These are phyloP conservation scores for Aristolochia fimbriata DNA, from an alignment of 164 flowering plant species.

Conservation along the genomic window DNA sequence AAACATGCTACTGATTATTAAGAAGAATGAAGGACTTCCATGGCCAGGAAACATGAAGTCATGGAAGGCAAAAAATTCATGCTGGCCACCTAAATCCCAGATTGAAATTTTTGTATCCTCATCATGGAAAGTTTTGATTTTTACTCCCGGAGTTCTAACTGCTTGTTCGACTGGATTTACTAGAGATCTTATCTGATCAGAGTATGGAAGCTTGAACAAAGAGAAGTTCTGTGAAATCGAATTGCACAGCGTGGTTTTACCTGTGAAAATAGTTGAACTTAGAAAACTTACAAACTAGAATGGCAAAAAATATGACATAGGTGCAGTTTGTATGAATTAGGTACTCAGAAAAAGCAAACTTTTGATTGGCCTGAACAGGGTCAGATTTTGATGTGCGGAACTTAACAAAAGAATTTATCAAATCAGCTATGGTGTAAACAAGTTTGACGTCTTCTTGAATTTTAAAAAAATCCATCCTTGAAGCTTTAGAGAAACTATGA, in stretches of 20 bases:
- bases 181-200: constrained; percentile 68
- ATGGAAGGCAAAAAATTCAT: constrained; percentile 67
- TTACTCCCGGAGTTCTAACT: constrained; percentile 61
- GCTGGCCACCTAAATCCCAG: constrained; percentile 91
- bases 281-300: neutral
- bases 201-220: constrained; percentile 60
- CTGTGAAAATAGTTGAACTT: constrained; percentile 24
- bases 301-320: neutral
- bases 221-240: constrained; percentile 61
- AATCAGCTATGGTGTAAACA: too few relatives aligned
- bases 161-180: constrained; percentile 85
- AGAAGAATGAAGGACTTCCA: constrained; percentile 76
- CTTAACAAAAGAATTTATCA: too few relatives aligned
- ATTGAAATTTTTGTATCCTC: constrained; percentile 75
- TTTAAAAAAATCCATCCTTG: too few relatives aligned
- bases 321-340: neutral
- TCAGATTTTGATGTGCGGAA: too few relatives aligned
- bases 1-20: constrained; percentile 61
- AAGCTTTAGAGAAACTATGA: too few relatives aligned
- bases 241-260: constrained; percentile 67
- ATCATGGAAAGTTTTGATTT: constrained; percentile 66
- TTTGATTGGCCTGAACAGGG: too few relatives aligned
- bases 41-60: constrained; percentile 96
- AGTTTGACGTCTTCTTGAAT: too few relatives aligned
- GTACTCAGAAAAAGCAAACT: too few relatives aligned